phyloP scores from a whole-genome alignment of 1,284 basidiomycete species.

The Somion occarium region DNA sequence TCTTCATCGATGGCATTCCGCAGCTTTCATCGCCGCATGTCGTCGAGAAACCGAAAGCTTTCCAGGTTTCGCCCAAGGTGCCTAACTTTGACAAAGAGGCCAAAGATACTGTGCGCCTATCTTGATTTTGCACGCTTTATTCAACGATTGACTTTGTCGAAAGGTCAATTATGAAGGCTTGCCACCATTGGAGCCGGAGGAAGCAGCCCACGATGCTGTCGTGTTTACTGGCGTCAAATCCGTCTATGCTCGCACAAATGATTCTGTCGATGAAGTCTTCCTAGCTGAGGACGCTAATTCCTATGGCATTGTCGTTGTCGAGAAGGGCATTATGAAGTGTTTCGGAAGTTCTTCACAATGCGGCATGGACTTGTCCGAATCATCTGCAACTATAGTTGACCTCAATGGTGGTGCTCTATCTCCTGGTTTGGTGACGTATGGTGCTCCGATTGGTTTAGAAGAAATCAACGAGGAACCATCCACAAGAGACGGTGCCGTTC shows the following conservation, averaged over 20 bases:
- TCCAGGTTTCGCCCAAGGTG: slow-evolving; percentile 48
- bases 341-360: slow-evolving; percentile 27
- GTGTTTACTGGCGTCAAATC: slow-evolving; percentile 57
- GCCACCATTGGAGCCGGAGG: slow-evolving; percentile 49
- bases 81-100: slow-evolving; percentile 64
- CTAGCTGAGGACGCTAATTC: slow-evolving; percentile 11
- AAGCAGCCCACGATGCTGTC: slow-evolving; percentile 32
- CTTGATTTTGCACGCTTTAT: background rate
- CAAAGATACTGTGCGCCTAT: slow-evolving; percentile 29
- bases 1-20: slow-evolving; percentile 65
- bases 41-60: slow-evolving; percentile 41
- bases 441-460: slow-evolving; percentile 30
- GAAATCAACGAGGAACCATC: slow-evolving; percentile 38
- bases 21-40: slow-evolving; percentile 43
- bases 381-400: slow-evolving; percentile 24
- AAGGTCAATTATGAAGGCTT: slow-evolving; percentile 54
- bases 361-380: slow-evolving; percentile 26
- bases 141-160: background rate
- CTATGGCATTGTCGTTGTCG: slow-evolving; percentile 31
- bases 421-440: slow-evolving; percentile 32
- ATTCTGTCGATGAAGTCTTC: slow-evolving; percentile 18
- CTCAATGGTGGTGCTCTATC: slow-evolving; percentile 41
- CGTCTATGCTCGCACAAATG: slow-evolving; percentile 27
- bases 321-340: slow-evolving; percentile 40
- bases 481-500: slow-evolving; percentile 41